Percentiles rank a stretch among this genome's conserved stretches.
phyloP scores from a whole-genome alignment of 2,329 filamentous ascomycete species.

The Aureobasidium sp. region DNA sequence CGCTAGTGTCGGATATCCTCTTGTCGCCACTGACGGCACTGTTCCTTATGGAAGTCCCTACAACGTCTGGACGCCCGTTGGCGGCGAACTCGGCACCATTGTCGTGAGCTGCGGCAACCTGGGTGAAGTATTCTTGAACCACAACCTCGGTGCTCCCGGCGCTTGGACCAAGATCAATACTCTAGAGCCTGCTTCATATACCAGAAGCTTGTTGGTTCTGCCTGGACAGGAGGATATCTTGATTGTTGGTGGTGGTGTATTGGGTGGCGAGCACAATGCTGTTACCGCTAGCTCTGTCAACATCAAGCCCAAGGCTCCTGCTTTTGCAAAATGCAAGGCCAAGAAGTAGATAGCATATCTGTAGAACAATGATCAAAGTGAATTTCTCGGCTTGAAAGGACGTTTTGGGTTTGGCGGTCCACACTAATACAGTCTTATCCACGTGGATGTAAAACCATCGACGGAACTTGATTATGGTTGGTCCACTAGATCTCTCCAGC shows the following conservation, averaged over 20 bases:
- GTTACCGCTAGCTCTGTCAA: constrained; percentile 17
- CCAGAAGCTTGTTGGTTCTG: constrained; percentile 41
- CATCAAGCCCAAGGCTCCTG: constrained; percentile 7
- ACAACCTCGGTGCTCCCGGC: constrained; percentile 36
- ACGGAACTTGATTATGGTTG: too few species aligned
- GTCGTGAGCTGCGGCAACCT: constrained; percentile 39
- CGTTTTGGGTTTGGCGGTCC: too few species aligned
- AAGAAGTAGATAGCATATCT: neutral
- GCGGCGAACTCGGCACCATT: constrained; percentile 43
- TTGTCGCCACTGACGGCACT: constrained; percentile 41
- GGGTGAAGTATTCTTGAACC: constrained; percentile 43
- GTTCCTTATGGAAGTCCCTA: constrained; percentile 44
- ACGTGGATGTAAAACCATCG: too few species aligned
- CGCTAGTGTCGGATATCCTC: constrained; percentile 33
- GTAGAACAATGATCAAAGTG: too few species aligned
- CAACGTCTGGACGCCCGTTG: constrained; percentile 45
- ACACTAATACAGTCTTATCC: too few species aligned
- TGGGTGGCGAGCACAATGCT: constrained; percentile 26
- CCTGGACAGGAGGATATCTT: constrained; percentile 34
- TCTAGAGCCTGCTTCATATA: constrained; percentile 39
- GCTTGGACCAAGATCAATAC: constrained; percentile 42
- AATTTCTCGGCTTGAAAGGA: too few species aligned
- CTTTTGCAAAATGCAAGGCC: neutral
- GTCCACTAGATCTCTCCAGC: too few species aligned
- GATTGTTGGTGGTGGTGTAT: constrained; percentile 36